Evolutionary conservation across 2,329 filamentous ascomycete species (phyloP).

Genomic region (Aspergillus flavus): DNA sequence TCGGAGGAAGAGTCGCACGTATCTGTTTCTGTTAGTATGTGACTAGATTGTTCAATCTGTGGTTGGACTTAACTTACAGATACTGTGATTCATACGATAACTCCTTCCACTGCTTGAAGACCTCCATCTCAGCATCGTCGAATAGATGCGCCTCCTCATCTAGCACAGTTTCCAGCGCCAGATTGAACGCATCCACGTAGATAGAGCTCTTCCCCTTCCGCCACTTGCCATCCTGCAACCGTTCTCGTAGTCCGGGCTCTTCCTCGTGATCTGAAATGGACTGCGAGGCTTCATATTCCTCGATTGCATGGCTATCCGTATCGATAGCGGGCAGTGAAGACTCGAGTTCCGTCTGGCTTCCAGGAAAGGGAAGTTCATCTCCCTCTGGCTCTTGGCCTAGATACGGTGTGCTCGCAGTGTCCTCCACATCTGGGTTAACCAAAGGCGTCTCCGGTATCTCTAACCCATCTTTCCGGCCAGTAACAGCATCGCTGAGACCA

Average conservation of each 20-base stretch:
- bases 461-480: background rate
- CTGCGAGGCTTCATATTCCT: constrained; percentile 74
- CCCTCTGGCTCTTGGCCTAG: constrained; percentile 18
- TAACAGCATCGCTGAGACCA: constrained; percentile 7
- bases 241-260: constrained; percentile 48
- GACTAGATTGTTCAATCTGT: constrained; percentile 10
- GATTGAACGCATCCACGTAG: constrained; percentile 95
- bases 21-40: constrained; percentile 54
- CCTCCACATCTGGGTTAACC: constrained; percentile 21
- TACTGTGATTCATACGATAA: constrained; percentile 87
- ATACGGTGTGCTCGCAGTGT: background rate
- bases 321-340: constrained; percentile 69
- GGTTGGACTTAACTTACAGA: constrained; percentile 60
- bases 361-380: constrained; percentile 31
- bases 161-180: constrained; percentile 85
- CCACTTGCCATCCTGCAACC: constrained; percentile 66
- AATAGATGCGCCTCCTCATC: constrained; percentile 89
- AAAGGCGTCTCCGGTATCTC: background rate
- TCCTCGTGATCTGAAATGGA: constrained; percentile 52
- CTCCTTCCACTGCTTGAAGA: constrained; percentile 75
- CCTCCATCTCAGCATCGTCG: constrained; percentile 71
- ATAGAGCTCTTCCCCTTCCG: constrained; percentile 79
- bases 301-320: constrained; percentile 71
- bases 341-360: constrained; percentile 67
- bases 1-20: constrained; percentile 87